Evolutionary conservation across 2,329 filamentous ascomycete genomes (phyloP).

Genomic region (Xylaria sp.): DNA sequence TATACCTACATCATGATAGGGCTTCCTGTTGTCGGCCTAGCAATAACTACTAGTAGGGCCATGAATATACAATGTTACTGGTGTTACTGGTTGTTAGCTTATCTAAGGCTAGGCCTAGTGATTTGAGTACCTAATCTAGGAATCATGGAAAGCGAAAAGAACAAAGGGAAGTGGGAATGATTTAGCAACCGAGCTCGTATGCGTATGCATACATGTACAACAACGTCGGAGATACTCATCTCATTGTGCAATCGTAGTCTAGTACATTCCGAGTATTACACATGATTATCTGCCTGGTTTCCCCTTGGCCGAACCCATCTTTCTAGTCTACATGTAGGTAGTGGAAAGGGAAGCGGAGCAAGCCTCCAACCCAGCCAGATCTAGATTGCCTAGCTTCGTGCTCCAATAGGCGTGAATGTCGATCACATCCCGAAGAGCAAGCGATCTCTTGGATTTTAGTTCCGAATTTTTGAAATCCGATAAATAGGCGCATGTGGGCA

Average conservation of each 20-base stretch:
- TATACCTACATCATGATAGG: too few species aligned
- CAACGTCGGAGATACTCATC: neutral
- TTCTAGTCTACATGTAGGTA: neutral
- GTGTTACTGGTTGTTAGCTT: too few species aligned
- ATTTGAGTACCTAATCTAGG: too few species aligned
- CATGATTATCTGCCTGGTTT: neutral
- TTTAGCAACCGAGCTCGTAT: neutral
- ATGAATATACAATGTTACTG: too few species aligned
- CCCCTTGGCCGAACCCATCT: neutral
- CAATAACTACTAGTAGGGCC: too few species aligned
- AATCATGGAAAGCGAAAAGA: neutral
- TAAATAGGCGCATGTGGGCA: neutral
- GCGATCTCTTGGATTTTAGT: neutral
- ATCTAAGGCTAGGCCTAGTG: too few species aligned
- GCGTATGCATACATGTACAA: too few species aligned
- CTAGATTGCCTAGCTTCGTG: neutral
- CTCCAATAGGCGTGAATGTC: neutral
- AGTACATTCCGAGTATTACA: neutral
- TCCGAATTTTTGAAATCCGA: neutral
- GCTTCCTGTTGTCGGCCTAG: too few species aligned
- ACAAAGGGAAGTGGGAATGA: neutral
- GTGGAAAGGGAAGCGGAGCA: neutral
- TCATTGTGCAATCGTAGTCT: neutral
- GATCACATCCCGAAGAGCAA: constrained; percentile 19
- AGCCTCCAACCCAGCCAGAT: constrained; percentile 3